A percentile compares a stretch with the other conserved stretches of the same genome.
Conservation (phyloP, 1,284 basidiomycete species). For the Moesziomyces sp. region DNA sequence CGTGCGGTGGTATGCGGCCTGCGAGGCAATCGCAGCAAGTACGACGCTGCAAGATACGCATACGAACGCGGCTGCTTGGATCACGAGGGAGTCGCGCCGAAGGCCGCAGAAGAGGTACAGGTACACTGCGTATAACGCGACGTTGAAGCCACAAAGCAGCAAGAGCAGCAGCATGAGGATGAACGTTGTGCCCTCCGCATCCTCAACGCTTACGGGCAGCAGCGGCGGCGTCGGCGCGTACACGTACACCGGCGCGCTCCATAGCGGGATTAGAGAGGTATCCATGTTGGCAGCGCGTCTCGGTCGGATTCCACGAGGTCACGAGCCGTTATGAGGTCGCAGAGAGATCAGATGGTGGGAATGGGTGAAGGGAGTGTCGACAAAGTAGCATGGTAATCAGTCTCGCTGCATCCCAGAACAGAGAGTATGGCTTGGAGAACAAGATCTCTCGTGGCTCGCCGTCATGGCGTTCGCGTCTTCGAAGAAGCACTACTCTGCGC, state of each 20-base stretch:
- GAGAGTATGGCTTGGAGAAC: too few species aligned
- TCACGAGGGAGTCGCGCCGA: conserved; percentile 10
- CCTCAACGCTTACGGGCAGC: conserved; percentile 18
- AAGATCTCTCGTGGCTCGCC: too few species aligned
- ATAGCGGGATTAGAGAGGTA: not conserved
- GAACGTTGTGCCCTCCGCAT: conserved; percentile 12
- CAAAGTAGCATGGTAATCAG: too few species aligned
- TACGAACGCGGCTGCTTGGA: conserved; percentile 9
- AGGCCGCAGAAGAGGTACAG: conserved; percentile 14
- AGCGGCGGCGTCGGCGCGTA: conserved; percentile 3
- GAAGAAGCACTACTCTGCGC: too few species aligned
- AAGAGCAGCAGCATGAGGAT: conserved; percentile 19
- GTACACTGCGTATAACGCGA: conserved; percentile 28
- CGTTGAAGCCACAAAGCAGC: conserved; percentile 22
- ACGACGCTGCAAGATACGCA: conserved; percentile 15
- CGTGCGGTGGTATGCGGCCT: not conserved
- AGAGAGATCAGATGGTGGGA: too few species aligned
- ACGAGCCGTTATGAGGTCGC: too few species aligned
- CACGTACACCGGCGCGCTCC: conserved; percentile 7
- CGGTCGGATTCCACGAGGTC: not conserved
- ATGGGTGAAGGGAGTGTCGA: too few species aligned
- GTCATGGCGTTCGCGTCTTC: too few species aligned
- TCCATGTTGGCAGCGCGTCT: not conserved
- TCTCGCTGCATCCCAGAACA: too few species aligned
- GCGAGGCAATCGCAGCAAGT: conserved; percentile 5